These are phyloP conservation scores for Carex pumila DNA, from an alignment of 176 grass and related monocot species.

Conservation along the genomic window DNA sequence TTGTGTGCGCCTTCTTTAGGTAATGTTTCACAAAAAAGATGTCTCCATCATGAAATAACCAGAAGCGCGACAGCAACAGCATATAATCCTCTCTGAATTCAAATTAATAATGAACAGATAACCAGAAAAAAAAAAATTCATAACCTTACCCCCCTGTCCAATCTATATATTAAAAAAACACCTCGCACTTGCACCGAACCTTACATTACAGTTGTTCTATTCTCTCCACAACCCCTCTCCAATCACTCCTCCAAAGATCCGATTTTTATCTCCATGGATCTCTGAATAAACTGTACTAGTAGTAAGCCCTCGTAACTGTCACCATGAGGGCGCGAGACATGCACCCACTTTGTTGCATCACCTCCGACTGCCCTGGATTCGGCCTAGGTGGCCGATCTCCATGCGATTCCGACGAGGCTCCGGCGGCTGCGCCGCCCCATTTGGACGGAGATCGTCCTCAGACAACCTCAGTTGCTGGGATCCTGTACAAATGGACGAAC, in stretches of 20 bases:
- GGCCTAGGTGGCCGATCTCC: conserved; percentile 23
- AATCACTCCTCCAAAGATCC: neutral
- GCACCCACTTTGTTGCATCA: conserved; percentile 97
- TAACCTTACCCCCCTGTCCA: neutral
- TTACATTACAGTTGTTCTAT: neutral
- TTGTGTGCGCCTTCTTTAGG: neutral
- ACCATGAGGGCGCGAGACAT: conserved; percentile 57
- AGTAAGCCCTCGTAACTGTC: neutral
- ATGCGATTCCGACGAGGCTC: neutral
- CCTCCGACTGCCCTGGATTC: conserved; percentile 41
- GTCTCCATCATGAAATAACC: neutral
- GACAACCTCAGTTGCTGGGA: conserved; percentile 40
- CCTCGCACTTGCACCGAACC: conserved; percentile 10
- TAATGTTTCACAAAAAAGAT: neutral
- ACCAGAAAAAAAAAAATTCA: neutral
- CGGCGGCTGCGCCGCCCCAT: neutral
- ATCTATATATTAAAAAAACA: conserved; percentile 14
- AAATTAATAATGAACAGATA: conserved; percentile 6
- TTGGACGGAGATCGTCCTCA: neutral
- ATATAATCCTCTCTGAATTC: neutral
- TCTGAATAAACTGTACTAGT: neutral
- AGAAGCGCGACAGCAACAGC: conserved; percentile 15
- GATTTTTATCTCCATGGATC: conserved; percentile 10
- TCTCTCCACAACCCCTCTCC: neutral
- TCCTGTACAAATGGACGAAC: conserved; percentile 96